These are phyloP conservation scores for Zhuliangozyma parablackwelliae DNA, from an alignment of 1,139 yeast genomes.

Conservation along the genomic window DNA sequence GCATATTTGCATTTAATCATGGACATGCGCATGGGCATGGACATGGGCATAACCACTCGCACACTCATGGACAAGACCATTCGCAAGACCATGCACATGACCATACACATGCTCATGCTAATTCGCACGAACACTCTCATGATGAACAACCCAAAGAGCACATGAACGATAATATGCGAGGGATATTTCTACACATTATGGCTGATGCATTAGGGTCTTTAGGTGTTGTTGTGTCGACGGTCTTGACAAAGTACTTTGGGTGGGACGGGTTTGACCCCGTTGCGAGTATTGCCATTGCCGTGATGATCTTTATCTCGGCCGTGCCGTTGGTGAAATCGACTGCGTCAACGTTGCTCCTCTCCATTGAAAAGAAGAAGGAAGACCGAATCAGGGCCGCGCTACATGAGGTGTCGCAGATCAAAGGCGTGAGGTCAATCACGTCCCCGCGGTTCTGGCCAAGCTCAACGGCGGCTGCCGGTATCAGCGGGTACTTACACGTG, in stretches of 20 bases:
- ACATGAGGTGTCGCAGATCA: conserved; percentile 60
- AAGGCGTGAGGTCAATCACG: conserved; percentile 80
- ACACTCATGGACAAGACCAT: conserved; percentile 13
- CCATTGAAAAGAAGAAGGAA: conserved; percentile 54
- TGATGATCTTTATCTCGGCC: conserved; percentile 74
- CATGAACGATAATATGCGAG: conserved; percentile 85
- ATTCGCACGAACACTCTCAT: conserved; percentile 1
- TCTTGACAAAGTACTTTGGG: conserved; percentile 53
- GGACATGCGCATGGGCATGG: conserved; percentile 46
- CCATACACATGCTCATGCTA: conserved; percentile 18
- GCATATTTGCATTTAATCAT: conserved; percentile 91
- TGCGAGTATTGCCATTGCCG: conserved; percentile 84
- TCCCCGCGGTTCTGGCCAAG: conserved; percentile 92
- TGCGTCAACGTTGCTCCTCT: conserved; percentile 65
- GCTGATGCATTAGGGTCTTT: conserved; percentile 97
- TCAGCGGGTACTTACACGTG: conserved; percentile 63
- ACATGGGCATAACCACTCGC: conserved; percentile 14
- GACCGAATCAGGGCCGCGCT: conserved; percentile 57
- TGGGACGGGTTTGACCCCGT: conserved; percentile 82
- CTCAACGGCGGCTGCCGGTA: conserved; percentile 28
- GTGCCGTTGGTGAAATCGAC: conserved; percentile 81
- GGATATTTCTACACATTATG: conserved; percentile 84
- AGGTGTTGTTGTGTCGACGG: conserved; percentile 87
- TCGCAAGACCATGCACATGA: conserved; percentile 9
- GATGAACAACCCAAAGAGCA: conserved; percentile 13